Evolutionary conservation across 75 land plant species (phyloP), one percentile per base, ranked within the genome.

Genomic region (Sequoiadendron giganteum): DNA sequence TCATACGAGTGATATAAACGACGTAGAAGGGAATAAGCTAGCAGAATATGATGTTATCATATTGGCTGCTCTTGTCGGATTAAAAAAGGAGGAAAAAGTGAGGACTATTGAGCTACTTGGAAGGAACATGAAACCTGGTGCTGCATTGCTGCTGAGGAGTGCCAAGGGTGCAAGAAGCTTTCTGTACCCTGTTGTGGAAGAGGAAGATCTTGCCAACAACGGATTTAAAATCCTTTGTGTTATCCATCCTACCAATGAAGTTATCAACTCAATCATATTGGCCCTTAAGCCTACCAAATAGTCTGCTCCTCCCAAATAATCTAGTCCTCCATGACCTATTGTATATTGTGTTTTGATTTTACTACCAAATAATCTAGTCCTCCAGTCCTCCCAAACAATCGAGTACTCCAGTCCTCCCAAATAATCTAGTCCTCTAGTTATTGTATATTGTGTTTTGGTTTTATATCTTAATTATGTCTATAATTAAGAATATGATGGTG

Each of bases 161-260:
- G 93, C 93, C n/a, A 48, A 92, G 36, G 93, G 93, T 15, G 92
- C 92, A 16, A 88, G 91, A 48, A 92, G 89, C 25, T 92, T 92
- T 76, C 77, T 92, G 73, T 92, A 92, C 72, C 93, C 93, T 18
- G 88, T 92, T 68, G 85, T 92, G 4, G 93, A 92, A 42, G 83
- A 83, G 6, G 78, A 70, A 10, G 93, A 92, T 42, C 80, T 92
- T 72, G 28, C 43, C 48, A 43, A 38, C 83, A 19, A 48, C 16
- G 88, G 81, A 6, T 92, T 90, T 82, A 81, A 87, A 40, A 49
- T 92, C 32, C 87, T 90, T 49, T 48, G 85, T 36, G 38, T 89
- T 45, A 79, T 87, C 55, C 93, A 92, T 88, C 93, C 93, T 10
- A 90, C 91, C 61, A 70, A 90, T 83, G 93, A 92, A 3, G 92